phyloP scores from a whole-genome alignment of 1,284 basidiomycete species.

The Leccinum huronense region DNA sequence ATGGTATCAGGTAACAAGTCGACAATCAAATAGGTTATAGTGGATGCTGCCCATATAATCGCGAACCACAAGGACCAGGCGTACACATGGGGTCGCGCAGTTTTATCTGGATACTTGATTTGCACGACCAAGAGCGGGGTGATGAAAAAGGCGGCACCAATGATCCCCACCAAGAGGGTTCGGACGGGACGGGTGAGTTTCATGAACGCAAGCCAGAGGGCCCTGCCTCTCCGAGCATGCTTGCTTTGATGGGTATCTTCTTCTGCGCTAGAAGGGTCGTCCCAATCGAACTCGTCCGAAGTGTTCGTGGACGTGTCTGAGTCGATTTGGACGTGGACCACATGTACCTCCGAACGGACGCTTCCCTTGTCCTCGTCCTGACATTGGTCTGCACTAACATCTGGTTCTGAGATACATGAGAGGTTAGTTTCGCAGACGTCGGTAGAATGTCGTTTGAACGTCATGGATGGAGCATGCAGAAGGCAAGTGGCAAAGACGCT shows the following conservation, averaged over 20 bases:
- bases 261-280: conserved; percentile 39
- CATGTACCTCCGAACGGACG: conserved; percentile 9
- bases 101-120: conserved; percentile 50
- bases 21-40: conserved; percentile 60
- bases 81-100: conserved; percentile 54
- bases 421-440: conserved; percentile 7
- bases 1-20: conserved; percentile 61
- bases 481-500: background rate
- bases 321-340: conserved; percentile 29
- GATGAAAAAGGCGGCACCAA: conserved; percentile 65
- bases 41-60: conserved; percentile 65
- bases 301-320: conserved; percentile 60
- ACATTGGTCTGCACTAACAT: background rate
- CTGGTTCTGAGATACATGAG: conserved; percentile 4
- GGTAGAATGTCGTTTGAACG: conserved; percentile 13
- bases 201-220: conserved; percentile 65
- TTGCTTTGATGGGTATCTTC: conserved; percentile 23
- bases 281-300: conserved; percentile 75
- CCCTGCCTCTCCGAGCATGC: conserved; percentile 47
- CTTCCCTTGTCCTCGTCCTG: conserved; percentile 14
- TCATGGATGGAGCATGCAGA: conserved; percentile 20
- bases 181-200: conserved; percentile 61
- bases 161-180: conserved; percentile 50
- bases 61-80: conserved; percentile 74
- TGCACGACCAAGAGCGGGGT: conserved; percentile 68